These are phyloP conservation scores for Planoprotostelium fungivorum DNA, from an alignment of 78 protist species.

Conservation along the genomic window DNA sequence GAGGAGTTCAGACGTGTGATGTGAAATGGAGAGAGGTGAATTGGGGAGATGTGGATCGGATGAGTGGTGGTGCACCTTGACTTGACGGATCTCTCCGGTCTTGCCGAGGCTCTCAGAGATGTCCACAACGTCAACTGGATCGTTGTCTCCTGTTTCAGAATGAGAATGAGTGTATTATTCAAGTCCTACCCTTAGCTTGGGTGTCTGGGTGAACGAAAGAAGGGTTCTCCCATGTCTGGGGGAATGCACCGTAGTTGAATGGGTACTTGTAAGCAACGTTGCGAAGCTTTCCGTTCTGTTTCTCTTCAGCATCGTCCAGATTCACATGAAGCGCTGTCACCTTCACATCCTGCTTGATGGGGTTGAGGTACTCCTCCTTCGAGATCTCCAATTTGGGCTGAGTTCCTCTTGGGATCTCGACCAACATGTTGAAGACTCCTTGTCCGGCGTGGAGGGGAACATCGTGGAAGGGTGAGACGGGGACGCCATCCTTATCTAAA, in stretches of 20 bases:
- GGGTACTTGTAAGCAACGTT: slow-evolving; percentile 79
- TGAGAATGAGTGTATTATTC: background rate
- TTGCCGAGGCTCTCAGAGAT: slow-evolving; percentile 39
- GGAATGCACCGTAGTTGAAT: slow-evolving; percentile 93
- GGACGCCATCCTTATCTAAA: slow-evolving; percentile 20
- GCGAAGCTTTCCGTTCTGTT: slow-evolving; percentile 61
- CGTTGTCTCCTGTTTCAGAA: slow-evolving; percentile 62
- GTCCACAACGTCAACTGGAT: slow-evolving; percentile 87
- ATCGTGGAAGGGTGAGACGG: slow-evolving; percentile 80
- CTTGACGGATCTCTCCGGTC: slow-evolving; percentile 76
- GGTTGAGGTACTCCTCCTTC: slow-evolving; percentile 65
- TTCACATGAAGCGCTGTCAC: slow-evolving; percentile 9
- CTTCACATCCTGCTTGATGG: slow-evolving; percentile 85
- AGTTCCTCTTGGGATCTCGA: slow-evolving; percentile 83
- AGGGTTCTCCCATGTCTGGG: slow-evolving; percentile 87
- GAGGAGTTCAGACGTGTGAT: background rate
- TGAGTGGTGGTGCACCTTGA: slow-evolving; percentile 59
- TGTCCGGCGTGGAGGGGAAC: slow-evolving; percentile 59
- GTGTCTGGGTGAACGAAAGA: slow-evolving; percentile 39
- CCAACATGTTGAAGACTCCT: slow-evolving; percentile 58
- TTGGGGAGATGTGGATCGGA: too few species aligned
- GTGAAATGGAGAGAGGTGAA: too few species aligned
- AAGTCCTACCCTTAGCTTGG: slow-evolving; percentile 41
- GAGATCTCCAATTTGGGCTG: slow-evolving; percentile 83
- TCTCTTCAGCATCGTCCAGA: too few species aligned